Conservation (phyloP, 2,329 filamentous ascomycete species). For the Aaosphaeria arxii region DNA sequence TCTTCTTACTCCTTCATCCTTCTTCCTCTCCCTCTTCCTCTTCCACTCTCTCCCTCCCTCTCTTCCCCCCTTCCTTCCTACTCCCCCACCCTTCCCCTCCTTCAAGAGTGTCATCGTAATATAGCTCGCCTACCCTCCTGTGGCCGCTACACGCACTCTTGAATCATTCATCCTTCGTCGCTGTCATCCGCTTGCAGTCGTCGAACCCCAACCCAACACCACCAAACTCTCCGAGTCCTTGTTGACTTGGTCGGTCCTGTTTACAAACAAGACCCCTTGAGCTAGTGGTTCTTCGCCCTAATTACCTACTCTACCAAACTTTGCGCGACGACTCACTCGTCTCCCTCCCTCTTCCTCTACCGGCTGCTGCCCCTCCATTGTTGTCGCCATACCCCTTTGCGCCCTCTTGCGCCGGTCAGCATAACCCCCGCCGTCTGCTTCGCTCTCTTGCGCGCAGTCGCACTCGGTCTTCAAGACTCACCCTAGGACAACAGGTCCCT, state of each 20-base stretch:
- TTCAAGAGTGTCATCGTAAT: neutral
- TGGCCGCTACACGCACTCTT: too few relatives aligned
- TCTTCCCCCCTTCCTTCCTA: neutral
- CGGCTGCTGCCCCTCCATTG: too few relatives aligned
- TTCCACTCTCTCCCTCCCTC: neutral
- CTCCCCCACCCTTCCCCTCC: neutral
- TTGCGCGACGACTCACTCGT: too few relatives aligned
- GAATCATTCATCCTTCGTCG: too few relatives aligned
- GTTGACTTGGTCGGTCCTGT: neutral
- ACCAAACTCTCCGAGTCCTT: too few relatives aligned
- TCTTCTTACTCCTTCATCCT: neutral
- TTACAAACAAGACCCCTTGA: conserved; percentile 3
- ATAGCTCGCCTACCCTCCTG: too few relatives aligned
- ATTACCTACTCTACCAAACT: neutral
- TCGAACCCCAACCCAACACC: too few relatives aligned
- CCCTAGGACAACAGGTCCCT: conserved; percentile 19
- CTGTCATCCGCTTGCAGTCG: too few relatives aligned
- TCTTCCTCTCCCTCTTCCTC: neutral
- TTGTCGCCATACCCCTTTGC: neutral
- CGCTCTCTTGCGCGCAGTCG: neutral
- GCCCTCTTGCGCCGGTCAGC: conserved; percentile 4
- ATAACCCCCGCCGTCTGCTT: conserved; percentile 8
- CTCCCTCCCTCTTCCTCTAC: too few relatives aligned
- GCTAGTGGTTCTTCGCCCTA: neutral
- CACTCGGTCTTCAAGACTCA: neutral